Evolutionary conservation across 768 basidiomycete genomes (phyloP), one percentile per base, ranked within the genome.

Genomic region (Leucogyrophana mollusca): DNA sequence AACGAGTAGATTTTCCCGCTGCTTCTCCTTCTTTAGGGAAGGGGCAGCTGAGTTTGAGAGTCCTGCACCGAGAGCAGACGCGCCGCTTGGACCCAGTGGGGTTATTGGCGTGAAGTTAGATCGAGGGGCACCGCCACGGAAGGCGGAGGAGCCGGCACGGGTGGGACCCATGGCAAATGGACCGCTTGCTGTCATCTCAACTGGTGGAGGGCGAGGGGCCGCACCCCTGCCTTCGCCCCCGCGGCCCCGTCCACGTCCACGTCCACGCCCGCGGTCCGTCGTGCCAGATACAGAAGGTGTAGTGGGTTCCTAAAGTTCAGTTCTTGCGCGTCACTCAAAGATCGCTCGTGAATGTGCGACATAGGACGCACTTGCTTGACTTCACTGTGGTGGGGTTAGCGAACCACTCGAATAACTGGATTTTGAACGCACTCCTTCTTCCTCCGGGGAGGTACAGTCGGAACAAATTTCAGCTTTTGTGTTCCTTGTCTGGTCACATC

Each of bases 101-200:
- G 72, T 64, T 36, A 68, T 61, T 1, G 85, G 74, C 14, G 78
- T 66, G 48, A 85, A 79, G 54, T 79, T 79, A 14, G 83, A 74
- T 17, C 77, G 79, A 14, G 80, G 75, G 7, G 73, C 66, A 25
- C 74, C 65, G 32, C 77, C 72, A 42, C 80, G 76, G 11, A 73
- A 71, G 48, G 68, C 59, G 36, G 73, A 77, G 41, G 71, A 74
- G 23, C 85, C 84, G 8, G 77, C 78, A 54, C 87, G 73, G 18
- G 86, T 74, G 25, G 90, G 90, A 17, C 90, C 90, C 82, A 92
- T 83, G 16, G 90, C 87, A 56, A 92, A 92, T 11, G 90, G 90
- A 3, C 90, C 90, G 57, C 87, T 90, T 1, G 90, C 90, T 14
- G 79, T 85, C 89, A 92, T 89, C 67, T 87, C 83, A 6, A 70